phyloP scores from a whole-genome alignment of 108 stramenopile species.

The Aureococcus anophagefferens region DNA sequence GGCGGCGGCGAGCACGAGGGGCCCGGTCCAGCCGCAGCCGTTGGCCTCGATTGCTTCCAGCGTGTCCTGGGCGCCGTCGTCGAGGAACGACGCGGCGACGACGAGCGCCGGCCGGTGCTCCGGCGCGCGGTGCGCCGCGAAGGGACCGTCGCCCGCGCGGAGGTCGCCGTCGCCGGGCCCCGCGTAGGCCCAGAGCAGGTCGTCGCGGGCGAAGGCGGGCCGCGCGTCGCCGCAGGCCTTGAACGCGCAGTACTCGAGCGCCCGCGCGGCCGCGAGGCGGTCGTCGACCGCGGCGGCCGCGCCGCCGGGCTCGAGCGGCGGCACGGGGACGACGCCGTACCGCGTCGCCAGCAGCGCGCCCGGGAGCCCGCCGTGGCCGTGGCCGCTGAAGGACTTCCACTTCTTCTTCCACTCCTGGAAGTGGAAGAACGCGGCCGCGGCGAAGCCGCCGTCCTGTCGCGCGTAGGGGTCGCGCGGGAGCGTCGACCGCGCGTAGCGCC shows the following conservation, averaged over 20 bases:
- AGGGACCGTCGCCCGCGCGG: too few relatives aligned
- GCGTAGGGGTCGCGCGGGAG: neutral
- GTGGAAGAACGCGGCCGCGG: constrained; percentile 20
- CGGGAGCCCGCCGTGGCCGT: neutral
- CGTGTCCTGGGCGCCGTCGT: neutral
- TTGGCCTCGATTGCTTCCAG: neutral
- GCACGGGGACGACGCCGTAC: neutral
- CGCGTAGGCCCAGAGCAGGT: neutral
- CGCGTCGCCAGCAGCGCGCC: neutral
- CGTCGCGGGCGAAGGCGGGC: neutral
- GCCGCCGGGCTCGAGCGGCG: neutral
- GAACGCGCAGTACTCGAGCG: neutral
- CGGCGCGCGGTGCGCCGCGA: neutral
- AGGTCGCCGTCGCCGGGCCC: neutral
- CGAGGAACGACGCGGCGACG: neutral
- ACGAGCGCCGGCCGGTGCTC: neutral
- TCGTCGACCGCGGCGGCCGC: neutral
- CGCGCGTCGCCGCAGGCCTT: neutral
- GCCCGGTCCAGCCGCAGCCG: neutral
- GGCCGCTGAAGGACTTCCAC: neutral
- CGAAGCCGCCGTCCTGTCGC: neutral
- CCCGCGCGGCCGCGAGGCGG: neutral
- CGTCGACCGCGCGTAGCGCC: constrained; percentile 10
- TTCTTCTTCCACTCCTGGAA: constrained; percentile 12
- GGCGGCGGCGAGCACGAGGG: neutral